phyloP scores from a whole-genome alignment of 345 rosid genomes.

The Citrus unshiu region DNA sequence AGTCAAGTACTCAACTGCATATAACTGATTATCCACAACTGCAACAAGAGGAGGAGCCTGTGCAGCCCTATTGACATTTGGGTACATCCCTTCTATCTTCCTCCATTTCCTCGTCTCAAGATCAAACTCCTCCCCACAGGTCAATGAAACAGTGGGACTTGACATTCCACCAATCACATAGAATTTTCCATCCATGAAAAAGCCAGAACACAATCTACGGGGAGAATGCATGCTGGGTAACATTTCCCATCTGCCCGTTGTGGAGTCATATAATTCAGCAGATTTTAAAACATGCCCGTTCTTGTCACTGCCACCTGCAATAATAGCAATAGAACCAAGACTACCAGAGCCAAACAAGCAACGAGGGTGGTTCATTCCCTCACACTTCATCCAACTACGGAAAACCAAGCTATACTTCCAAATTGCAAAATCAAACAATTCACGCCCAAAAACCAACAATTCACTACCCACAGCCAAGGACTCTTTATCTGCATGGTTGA shows the following conservation, averaged over 20 bases:
- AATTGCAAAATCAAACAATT: slow-evolving; percentile 59
- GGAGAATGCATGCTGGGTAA: slow-evolving; percentile 67
- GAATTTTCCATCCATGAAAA: slow-evolving; percentile 81
- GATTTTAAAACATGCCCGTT: slow-evolving; percentile 54
- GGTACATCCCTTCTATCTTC: slow-evolving; percentile 71
- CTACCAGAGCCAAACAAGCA: slow-evolving; percentile 82
- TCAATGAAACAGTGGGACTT: slow-evolving; percentile 48
- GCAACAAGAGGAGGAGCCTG: slow-evolving; percentile 86
- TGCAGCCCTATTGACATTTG: slow-evolving; percentile 70
- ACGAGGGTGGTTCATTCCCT: slow-evolving; percentile 65
- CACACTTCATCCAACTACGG: slow-evolving; percentile 62
- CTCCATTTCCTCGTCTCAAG: slow-evolving; percentile 62
- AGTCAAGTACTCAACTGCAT: slow-evolving; percentile 61
- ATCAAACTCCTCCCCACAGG: slow-evolving; percentile 72
- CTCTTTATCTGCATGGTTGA: slow-evolving; percentile 77
- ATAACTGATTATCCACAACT: slow-evolving; percentile 67
- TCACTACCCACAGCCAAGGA: slow-evolving; percentile 73
- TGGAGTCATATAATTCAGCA: slow-evolving; percentile 67
- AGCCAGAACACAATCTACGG: slow-evolving; percentile 72
- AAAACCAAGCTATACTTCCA: slow-evolving; percentile 67
- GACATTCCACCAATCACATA: slow-evolving; percentile 82
- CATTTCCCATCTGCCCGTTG: slow-evolving; percentile 63
- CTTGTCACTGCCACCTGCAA: slow-evolving; percentile 75
- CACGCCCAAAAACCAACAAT: slow-evolving; percentile 75
- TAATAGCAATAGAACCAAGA: slow-evolving; percentile 57